These are phyloP conservation scores for Amanita fuliginea DNA, from an alignment of 768 basidiomycete species.

Conservation along the genomic window DNA sequence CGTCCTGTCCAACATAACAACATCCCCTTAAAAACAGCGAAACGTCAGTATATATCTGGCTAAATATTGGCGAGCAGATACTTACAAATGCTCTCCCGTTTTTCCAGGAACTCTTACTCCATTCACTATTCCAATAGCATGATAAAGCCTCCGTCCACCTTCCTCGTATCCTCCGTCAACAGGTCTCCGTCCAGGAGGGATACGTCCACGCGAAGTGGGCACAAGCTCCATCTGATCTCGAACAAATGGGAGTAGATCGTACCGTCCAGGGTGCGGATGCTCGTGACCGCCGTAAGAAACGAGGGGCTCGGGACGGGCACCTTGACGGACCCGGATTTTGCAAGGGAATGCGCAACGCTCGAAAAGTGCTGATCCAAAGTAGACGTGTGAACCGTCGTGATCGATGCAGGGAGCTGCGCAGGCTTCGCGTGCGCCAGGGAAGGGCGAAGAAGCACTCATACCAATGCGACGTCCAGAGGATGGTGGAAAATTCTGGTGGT, in stretches of 20 bases:
- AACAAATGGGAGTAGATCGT: conserved; percentile 51
- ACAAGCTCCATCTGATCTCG: conserved; percentile 68
- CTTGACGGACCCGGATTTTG: conserved; percentile 61
- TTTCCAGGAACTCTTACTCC: conserved; percentile 63
- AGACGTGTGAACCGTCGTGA: conserved; percentile 51
- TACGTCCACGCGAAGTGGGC: conserved; percentile 41
- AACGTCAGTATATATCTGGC: background rate
- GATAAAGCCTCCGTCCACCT: conserved; percentile 52
- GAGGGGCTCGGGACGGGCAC: conserved; percentile 23
- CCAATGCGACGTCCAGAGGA: conserved; percentile 62
- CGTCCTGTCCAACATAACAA: conserved; percentile 35
- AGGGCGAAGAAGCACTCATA: conserved; percentile 27
- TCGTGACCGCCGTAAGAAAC: conserved; percentile 61
- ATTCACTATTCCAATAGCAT: conserved; percentile 43
- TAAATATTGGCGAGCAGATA: background rate
- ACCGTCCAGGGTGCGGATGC: conserved; percentile 50
- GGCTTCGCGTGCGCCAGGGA: conserved; percentile 31
- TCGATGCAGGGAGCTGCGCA: conserved; percentile 47
- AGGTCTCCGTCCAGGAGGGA: conserved; percentile 46
- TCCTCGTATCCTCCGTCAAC: conserved; percentile 75
- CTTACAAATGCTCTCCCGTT: conserved; percentile 56
- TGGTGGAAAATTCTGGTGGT: conserved; percentile 19
- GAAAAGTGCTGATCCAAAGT: conserved; percentile 65
- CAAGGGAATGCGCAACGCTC: conserved; percentile 67
- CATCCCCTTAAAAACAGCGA: conserved; percentile 21